Evolutionary conservation across 2,329 filamentous ascomycete genomes (phyloP), one percentile per base, ranked within the genome.

Genomic region (Camptophora hylomeconis): DNA sequence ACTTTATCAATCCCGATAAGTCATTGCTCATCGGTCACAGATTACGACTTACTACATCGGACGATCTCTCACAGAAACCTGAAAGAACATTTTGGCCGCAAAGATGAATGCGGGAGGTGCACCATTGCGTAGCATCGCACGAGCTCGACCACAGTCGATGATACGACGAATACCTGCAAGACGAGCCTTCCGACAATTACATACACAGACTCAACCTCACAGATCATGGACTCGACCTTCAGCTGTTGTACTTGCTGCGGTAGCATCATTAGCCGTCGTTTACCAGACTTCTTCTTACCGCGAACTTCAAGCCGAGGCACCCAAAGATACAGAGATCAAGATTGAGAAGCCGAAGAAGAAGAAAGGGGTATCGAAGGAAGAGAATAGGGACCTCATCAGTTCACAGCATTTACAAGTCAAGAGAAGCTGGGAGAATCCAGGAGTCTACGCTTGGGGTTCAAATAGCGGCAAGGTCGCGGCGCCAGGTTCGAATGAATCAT

Each of bases 401-500:
- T 81, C 80, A 7, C 82, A 92, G 51, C 83, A 92, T 56, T 58
- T 82, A 5, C 87, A 94, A 58, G 80, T 93, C 34, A 83, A 80
- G 58, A 73, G 72, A 48, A 92, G 81, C 54, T 69, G 72, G 63
- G 72, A 74, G 54, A 75, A 80, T 36, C 87, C 89, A 0, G 89
- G 86, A 2, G 79, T 95, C 0, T 95, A 92, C 55, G 74, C 79
- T 4, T 98, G 89, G 87, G 89, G 89, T 1, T 83, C 79, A 11
- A 98, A 98, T 46, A 61, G 63, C 10, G 82, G 84, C 36, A 70
- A 69, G 43, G 86, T 93, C n/a, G 81, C 80, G 20, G 84, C 86
- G 22, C 84, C 86, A 1, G 75, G 79, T 38, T 87, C 80, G 6
- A 67, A 77, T 28, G 84, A 93, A 31, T 60, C 62, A 17, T 69